phyloP scores from a whole-genome alignment of 148 eudicot genomes.

The Gaultheria prostrata region DNA sequence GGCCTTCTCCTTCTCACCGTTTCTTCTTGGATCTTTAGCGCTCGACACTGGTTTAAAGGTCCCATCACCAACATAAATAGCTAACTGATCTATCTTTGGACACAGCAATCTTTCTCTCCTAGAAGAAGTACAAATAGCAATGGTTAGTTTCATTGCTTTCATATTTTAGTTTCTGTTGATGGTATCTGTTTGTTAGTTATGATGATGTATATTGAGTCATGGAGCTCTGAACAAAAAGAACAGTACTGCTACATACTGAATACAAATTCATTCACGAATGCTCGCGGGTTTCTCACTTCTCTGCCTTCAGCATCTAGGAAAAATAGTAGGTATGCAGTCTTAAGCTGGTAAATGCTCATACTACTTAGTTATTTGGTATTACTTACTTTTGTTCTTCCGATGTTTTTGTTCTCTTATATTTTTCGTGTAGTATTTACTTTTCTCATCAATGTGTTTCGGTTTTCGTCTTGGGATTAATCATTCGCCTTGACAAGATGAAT shows the following conservation, averaged over 20 bases:
- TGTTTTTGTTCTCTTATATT: no score
- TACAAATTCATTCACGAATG: neutral
- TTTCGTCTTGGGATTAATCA: no score
- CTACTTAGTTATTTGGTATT: no score
- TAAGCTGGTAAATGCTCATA: no score
- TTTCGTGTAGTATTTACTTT: no score
- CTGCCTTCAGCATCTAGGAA: neutral
- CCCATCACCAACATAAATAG: conserved; percentile 63
- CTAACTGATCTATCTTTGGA: conserved; percentile 14
- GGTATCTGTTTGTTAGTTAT: neutral
- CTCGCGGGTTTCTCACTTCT: neutral
- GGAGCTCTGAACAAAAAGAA: neutral
- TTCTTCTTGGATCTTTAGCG: conserved; percentile 66
- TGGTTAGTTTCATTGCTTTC: neutral
- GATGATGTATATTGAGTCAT: neutral
- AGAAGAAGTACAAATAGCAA: neutral
- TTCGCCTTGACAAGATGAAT: no score
- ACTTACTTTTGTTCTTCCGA: no score
- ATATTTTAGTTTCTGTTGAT: neutral
- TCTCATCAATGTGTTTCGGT: no score
- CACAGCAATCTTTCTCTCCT: neutral
- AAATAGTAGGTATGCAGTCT: no score
- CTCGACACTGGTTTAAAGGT: conserved; percentile 87
- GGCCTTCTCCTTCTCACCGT: conserved; percentile 58
- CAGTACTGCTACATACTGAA: neutral